A percentile compares a stretch with the other conserved stretches of the same genome.
Evolutionary conservation across 345 rosid genomes (phyloP).

Genomic region (Jatropha curcas): DNA sequence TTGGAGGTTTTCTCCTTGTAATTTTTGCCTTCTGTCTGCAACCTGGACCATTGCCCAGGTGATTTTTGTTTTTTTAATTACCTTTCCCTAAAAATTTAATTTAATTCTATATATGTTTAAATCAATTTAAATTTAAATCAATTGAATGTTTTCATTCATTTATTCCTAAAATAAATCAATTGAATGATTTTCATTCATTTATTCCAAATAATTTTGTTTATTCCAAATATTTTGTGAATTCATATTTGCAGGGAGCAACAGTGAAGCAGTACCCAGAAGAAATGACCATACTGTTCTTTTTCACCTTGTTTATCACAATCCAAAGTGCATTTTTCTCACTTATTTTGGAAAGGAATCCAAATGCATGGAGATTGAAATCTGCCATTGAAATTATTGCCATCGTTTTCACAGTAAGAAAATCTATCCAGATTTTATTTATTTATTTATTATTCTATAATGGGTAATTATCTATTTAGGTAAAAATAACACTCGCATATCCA

Average conservation of each 20-base stretch:
- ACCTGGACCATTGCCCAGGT: conserved; percentile 45
- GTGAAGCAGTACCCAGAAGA: conserved; percentile 32
- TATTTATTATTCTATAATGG: too few relatives aligned
- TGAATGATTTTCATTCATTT: too few relatives aligned
- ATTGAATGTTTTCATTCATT: too few relatives aligned
- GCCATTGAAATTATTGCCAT: conserved; percentile 34
- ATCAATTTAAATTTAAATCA: too few relatives aligned
- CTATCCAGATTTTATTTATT: neutral
- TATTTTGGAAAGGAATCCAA: conserved; percentile 17
- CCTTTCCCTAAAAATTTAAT: too few relatives aligned
- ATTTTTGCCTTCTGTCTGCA: conserved; percentile 30
- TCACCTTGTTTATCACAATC: conserved; percentile 26
- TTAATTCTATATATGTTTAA: too few relatives aligned
- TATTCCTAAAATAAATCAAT: too few relatives aligned
- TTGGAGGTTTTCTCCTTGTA: conserved; percentile 42
- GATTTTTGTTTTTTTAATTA: too few relatives aligned
- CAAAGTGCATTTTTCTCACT: conserved; percentile 22
- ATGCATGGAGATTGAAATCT: conserved; percentile 38
- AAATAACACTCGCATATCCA: too few relatives aligned
- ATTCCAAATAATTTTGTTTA: too few relatives aligned
- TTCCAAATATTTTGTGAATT: too few relatives aligned
- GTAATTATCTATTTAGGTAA: too few relatives aligned
- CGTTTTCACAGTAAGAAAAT: conserved; percentile 33
- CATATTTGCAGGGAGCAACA: conserved; percentile 21
- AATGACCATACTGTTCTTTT: conserved; percentile 36